These are phyloP conservation scores for Malassezia cuniculi DNA, from an alignment of 1,284 basidiomycete species.

Conservation along the genomic window DNA sequence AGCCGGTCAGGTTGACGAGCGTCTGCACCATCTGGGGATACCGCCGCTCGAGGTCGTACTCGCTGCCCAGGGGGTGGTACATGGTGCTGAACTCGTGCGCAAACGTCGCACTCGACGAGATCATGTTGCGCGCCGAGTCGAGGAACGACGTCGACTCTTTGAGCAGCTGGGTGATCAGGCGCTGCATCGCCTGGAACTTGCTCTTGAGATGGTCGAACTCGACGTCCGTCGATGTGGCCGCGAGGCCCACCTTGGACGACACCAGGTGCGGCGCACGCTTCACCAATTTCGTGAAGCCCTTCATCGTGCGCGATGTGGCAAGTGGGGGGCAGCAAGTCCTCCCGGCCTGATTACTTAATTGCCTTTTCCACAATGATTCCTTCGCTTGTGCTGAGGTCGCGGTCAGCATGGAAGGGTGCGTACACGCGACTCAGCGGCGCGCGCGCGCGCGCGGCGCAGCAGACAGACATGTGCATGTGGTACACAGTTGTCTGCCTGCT, in stretches of 20 bases:
- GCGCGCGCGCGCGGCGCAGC: not conserved
- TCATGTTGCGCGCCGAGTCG: conserved; percentile 54
- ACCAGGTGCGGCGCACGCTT: conserved; percentile 43
- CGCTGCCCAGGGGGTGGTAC: conserved; percentile 48
- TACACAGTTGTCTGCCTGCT: conserved; percentile 1
- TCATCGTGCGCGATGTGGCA: conserved; percentile 18
- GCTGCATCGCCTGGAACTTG: conserved; percentile 63
- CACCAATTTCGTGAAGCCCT: conserved; percentile 32
- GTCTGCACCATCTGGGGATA: conserved; percentile 68
- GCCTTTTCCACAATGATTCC: conserved; percentile 13
- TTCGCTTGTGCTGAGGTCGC: conserved; percentile 6
- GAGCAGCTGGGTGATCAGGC: conserved; percentile 70
- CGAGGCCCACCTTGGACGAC: conserved; percentile 37
- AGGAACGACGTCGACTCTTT: conserved; percentile 82
- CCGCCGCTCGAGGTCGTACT: conserved; percentile 66
- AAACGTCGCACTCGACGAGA: conserved; percentile 65
- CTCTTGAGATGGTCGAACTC: conserved; percentile 39
- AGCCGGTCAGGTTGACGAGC: conserved; percentile 61
- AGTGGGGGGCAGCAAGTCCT: too few species aligned
- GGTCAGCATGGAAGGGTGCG: conserved; percentile 21
- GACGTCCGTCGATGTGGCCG: conserved; percentile 37
- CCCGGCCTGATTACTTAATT: too few species aligned
- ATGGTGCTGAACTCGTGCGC: conserved; percentile 63
- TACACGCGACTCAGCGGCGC: not conserved
- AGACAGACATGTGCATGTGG: not conserved